These are phyloP conservation scores for Limnanthes douglasii DNA, from an alignment of 345 rosid genomes.

Conservation along the genomic window DNA sequence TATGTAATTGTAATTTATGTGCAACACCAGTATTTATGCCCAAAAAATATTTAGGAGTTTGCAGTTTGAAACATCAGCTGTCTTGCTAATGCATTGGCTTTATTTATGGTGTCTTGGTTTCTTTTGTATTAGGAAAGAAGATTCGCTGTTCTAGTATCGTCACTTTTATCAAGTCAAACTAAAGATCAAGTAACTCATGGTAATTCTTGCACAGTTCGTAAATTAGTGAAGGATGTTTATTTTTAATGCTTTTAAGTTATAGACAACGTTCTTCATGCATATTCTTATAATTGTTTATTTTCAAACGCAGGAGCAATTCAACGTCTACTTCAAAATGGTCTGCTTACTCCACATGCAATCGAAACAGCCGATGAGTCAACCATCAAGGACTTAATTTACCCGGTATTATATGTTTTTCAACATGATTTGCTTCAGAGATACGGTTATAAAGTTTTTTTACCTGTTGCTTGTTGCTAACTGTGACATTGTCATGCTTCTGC, in stretches of 20 bases:
- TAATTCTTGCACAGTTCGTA: conserved; percentile 17
- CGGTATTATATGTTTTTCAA: conserved; percentile 33
- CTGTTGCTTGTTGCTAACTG: too few relatives aligned
- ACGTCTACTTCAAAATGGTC: conserved; percentile 49
- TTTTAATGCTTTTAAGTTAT: too few relatives aligned
- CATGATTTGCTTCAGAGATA: too few relatives aligned
- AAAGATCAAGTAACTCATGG: conserved; percentile 73
- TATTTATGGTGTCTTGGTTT: background rate
- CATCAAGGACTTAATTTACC: conserved; percentile 72
- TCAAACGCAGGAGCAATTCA: conserved; percentile 62
- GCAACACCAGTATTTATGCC: background rate
- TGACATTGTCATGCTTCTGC: conserved; percentile 1
- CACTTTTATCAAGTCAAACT: conserved; percentile 73
- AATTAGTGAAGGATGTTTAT: too few relatives aligned
- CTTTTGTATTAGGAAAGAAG: conserved; percentile 63
- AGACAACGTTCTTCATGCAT: too few relatives aligned
- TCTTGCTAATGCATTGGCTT: conserved; percentile 1
- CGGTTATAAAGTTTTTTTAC: conserved; percentile 1
- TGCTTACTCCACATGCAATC: conserved; percentile 75
- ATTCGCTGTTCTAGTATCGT: conserved; percentile 48
- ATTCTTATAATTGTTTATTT: too few relatives aligned
- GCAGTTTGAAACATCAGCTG: background rate
- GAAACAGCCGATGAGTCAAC: conserved; percentile 67
- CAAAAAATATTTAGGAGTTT: background rate
- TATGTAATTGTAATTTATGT: background rate